Evolutionary conservation across 2,329 filamentous ascomycete species (phyloP), one percentile per base, ranked within the genome.

Genomic region (Exophiala aquamarina): DNA sequence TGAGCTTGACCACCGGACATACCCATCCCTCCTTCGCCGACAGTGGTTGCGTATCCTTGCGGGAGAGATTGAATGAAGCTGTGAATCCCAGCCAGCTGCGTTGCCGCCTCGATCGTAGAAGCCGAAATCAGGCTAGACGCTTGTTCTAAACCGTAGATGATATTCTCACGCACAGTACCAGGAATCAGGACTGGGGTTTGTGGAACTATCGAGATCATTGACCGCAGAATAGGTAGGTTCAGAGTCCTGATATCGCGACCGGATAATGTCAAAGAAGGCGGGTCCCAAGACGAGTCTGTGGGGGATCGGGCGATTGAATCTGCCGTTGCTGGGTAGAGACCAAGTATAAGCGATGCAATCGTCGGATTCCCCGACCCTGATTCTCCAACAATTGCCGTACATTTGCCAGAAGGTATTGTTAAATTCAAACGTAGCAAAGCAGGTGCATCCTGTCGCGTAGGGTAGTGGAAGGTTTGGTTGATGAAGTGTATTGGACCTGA

Each of bases 301-400:
- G 52, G 18, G 9, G 42, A 23, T 4, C 14, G 9, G n/a, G 32
- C 18, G 26, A 41, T 20, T 20, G 39, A 41, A n/a, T 62, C 59
- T 1, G 58, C 43, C 3, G 61, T 58, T 2, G 66, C 56, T 43
- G 72, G 66, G 60, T 93, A 89, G 0, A 96, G 73, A 1, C 85
- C 81, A 3, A 94, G 70, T 0, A 97, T 72, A 0, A 97, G 70
- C 0, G 86, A 80, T 1, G 86, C 77, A 28, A 96, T 75, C 0
- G 92, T 96, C 11, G 86, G 91, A 69, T 98, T 97, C 1, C 93
- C 92, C n/a, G 86, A 88, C 0, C 93, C 92, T 0, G 90, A 95
- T 1, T 79, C 71, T 1, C 92, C 91, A 2, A 94, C 89, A 15
- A 97, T 81, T 2, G 88, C 89, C 0, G 84, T 84, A 56, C 81